Evolutionary conservation across 371 early-diverging fungal species (phyloP).

Genomic region (Mucor irregularis): DNA sequence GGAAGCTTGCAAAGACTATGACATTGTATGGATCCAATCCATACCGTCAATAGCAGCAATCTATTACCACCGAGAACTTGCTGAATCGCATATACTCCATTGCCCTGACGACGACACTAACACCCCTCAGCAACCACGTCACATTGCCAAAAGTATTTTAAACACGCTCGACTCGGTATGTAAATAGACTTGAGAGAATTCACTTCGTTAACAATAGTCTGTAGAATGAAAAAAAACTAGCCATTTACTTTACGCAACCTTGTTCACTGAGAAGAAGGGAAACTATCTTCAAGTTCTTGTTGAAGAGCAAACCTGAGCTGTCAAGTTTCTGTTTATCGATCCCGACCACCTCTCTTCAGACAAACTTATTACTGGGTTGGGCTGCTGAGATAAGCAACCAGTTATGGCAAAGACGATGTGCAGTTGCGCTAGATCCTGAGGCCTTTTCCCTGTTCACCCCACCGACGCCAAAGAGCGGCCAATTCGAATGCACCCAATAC

Average conservation of each 20-base stretch:
- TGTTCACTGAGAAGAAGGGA: neutral
- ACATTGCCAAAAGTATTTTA: neutral
- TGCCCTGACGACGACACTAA: neutral
- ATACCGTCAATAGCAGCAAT: neutral
- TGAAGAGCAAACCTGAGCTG: neutral
- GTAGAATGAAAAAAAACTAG: neutral
- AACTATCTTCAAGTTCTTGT: neutral
- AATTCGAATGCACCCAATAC: neutral
- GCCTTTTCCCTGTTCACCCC: neutral
- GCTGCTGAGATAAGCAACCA: neutral
- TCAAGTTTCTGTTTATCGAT: neutral
- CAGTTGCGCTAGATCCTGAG: neutral
- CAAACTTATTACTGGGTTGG: neutral
- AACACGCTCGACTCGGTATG: neutral
- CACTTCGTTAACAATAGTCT: neutral
- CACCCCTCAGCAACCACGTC: neutral
- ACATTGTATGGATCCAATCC: neutral
- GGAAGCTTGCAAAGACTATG: neutral
- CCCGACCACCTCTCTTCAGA: neutral
- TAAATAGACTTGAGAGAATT: neutral
- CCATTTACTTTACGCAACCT: neutral
- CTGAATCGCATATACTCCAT: neutral
- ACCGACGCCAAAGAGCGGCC: neutral
- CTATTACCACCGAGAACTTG: neutral
- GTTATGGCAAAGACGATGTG: neutral